Evolutionary conservation across 1,284 basidiomycete species (phyloP).

Genomic region (Quambalaria eucalypti): DNA sequence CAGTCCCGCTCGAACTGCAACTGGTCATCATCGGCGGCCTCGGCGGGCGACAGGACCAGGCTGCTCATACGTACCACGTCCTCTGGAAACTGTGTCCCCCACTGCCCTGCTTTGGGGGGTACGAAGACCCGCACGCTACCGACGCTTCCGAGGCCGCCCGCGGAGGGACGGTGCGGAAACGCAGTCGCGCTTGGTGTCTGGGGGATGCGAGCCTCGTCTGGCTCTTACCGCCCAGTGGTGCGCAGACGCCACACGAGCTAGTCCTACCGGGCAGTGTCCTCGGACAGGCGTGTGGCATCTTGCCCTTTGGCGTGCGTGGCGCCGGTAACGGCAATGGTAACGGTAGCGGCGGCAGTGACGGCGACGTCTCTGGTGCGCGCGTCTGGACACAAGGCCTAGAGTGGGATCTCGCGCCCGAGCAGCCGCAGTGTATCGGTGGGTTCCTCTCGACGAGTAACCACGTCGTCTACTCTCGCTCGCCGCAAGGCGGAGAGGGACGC

Average conservation of each 20-base stretch:
- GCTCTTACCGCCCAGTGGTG: slow-evolving; percentile 68
- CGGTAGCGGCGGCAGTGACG: too few species aligned
- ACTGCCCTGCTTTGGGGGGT: slow-evolving; percentile 10
- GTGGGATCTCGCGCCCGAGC: slow-evolving; percentile 63
- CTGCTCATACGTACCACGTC: slow-evolving; percentile 75
- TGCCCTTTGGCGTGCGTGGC: slow-evolving; percentile 64
- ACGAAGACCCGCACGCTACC: slow-evolving; percentile 15
- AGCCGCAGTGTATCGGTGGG: slow-evolving; percentile 21
- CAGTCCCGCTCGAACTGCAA: too few species aligned
- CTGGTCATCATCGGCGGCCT: slow-evolving; percentile 79
- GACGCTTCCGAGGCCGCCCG: slow-evolving; percentile 4
- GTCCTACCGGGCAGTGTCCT: slow-evolving; percentile 47
- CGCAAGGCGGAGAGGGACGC: background rate
- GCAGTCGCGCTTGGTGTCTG: slow-evolving; percentile 63
- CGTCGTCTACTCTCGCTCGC: slow-evolving; percentile 46
- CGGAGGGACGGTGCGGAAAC: slow-evolving; percentile 46
- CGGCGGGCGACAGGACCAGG: slow-evolving; percentile 85
- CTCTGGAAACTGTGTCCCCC: slow-evolving; percentile 65
- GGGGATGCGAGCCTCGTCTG: slow-evolving; percentile 82
- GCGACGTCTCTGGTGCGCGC: too few species aligned
- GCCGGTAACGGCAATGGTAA: slow-evolving; percentile 43
- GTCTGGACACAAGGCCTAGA: slow-evolving; percentile 73
- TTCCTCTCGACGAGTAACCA: slow-evolving; percentile 83
- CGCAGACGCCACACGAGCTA: too few species aligned
- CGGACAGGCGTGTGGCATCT: slow-evolving; percentile 81